These are phyloP conservation scores for Pyricularia sp. DNA, from an alignment of 2,329 filamentous ascomycete genomes.

Conservation along the genomic window DNA sequence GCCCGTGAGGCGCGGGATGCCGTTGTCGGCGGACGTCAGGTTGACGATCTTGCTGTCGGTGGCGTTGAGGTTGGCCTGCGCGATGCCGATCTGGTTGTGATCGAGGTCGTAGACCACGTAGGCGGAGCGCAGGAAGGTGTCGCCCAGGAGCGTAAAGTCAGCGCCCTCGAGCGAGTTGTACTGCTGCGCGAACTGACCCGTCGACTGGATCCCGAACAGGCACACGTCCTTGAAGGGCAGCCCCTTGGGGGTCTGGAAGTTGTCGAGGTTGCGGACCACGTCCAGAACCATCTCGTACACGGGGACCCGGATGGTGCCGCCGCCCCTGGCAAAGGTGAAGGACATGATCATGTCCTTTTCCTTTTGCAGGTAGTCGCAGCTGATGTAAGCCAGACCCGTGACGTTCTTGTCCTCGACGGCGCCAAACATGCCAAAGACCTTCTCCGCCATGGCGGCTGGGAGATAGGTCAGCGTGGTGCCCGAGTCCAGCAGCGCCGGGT, in stretches of 20 bases:
- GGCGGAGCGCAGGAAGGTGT: slow-evolving; percentile 36
- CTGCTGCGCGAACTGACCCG: slow-evolving; percentile 22
- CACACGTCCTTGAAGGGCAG: slow-evolving; percentile 35
- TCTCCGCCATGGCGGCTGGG: slow-evolving; percentile 36
- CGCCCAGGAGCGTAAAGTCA: slow-evolving; percentile 29
- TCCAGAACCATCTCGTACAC: slow-evolving; percentile 29
- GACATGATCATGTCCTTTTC: slow-evolving; percentile 22
- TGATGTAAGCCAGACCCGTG: slow-evolving; percentile 29
- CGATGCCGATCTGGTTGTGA: slow-evolving; percentile 39
- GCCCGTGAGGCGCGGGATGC: slow-evolving; percentile 33
- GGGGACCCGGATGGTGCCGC: slow-evolving; percentile 17
- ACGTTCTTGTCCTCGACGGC: slow-evolving; percentile 25
- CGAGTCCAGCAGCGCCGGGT: slow-evolving; percentile 53
- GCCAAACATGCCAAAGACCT: slow-evolving; percentile 26
- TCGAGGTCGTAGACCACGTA: slow-evolving; percentile 48
- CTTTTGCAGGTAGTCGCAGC: slow-evolving; percentile 26
- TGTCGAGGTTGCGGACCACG: slow-evolving; percentile 16
- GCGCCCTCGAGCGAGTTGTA: slow-evolving; percentile 4
- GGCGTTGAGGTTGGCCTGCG: slow-evolving; percentile 41
- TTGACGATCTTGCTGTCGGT: slow-evolving; percentile 34
- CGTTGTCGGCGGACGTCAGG: slow-evolving; percentile 25
- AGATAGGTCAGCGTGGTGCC: slow-evolving; percentile 58
- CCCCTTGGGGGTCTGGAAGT: slow-evolving; percentile 16
- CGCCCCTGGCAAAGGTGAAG: slow-evolving; percentile 17
- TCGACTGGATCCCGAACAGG: slow-evolving; percentile 44